phyloP scores from a whole-genome alignment of 257 asterid species.

The Phtheirospermum japonicum region DNA sequence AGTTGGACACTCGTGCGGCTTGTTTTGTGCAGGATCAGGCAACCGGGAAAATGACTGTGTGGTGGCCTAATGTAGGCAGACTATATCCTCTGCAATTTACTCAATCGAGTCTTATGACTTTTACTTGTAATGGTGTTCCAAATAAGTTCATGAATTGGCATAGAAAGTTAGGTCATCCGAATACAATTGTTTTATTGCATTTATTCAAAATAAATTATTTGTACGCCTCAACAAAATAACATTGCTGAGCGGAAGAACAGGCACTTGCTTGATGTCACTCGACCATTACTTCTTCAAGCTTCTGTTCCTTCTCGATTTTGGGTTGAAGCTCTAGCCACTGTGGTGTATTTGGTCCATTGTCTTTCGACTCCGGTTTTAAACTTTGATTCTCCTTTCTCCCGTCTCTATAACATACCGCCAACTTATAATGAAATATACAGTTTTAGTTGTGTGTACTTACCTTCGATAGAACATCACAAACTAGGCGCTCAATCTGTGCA shows the following conservation, averaged over 20 bases:
- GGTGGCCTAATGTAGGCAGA: too few species aligned
- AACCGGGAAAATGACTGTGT: too few species aligned
- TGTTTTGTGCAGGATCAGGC: too few species aligned
- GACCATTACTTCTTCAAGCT: background rate
- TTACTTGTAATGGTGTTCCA: too few species aligned
- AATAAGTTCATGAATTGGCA: too few species aligned
- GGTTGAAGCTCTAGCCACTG: conserved; percentile 17
- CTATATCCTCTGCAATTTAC: too few species aligned
- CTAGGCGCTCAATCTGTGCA: background rate
- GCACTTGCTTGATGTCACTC: conserved; percentile 6
- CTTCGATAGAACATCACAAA: background rate
- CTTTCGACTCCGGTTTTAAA: background rate
- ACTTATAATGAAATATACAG: background rate
- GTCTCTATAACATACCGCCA: background rate
- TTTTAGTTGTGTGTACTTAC: conserved; percentile 18
- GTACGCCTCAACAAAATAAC: conserved; percentile 21
- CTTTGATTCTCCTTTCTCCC: conserved; percentile 7
- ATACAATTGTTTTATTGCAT: too few species aligned
- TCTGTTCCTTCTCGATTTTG: background rate
- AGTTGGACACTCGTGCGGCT: too few species aligned
- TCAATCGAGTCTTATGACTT: too few species aligned
- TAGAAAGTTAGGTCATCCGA: too few species aligned
- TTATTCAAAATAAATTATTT: too few species aligned
- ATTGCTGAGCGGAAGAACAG: conserved; percentile 13
- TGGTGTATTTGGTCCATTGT: background rate